Evolutionary conservation across 192 early-diverging fungal species (phyloP), one percentile per base, ranked within the genome.

Genomic region (Haplosporangium gracile): DNA sequence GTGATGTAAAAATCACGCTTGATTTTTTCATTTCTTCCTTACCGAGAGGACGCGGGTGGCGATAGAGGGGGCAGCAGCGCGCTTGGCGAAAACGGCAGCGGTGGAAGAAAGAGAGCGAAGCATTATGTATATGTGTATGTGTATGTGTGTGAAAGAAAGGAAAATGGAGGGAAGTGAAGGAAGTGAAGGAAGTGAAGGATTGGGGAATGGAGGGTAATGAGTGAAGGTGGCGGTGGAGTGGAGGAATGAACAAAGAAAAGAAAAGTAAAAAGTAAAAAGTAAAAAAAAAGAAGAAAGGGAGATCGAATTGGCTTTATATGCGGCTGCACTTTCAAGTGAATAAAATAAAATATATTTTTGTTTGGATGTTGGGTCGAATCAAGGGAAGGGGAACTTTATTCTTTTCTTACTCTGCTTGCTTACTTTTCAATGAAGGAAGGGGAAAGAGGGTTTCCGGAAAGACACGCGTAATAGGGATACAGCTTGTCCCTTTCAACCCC

Each of bases 51-150:
- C 72, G 75, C 82, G 82, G 70, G 87, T 82, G 68, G 87, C 55
- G 32, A 80, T 77, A 53, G 82, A 71, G 51, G 82, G 87, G 57
- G 79, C 80, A 29, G 78, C 79, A 63, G 78, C 82, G 36, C 81
- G 82, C 82, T 81, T 88, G 42, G 78, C 81, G 34, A 80, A 79
- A 18, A 82, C 68, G 49, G 81, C 76, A 26, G 86, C 81, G n/a
- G 86, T 82, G 57, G 80, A 73, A 9, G 87, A 53, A 73, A 88
- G 81, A 68, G 90, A 88, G 68, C 90, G 84, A 75, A 91, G 75
- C 90, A 91, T 91, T 29, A 40, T 80, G 75, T 69, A 32, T 39
- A 2, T 55, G 75, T 69, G 39, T 39, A 2, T 55, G 34, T 71
- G 76, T 70, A 13, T 77, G n/a, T 57, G 74, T 18, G 49, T 53